Evolutionary conservation across 495 filamentous ascomycete genomes (phyloP).

Genomic region (Bombardia bombarda): DNA sequence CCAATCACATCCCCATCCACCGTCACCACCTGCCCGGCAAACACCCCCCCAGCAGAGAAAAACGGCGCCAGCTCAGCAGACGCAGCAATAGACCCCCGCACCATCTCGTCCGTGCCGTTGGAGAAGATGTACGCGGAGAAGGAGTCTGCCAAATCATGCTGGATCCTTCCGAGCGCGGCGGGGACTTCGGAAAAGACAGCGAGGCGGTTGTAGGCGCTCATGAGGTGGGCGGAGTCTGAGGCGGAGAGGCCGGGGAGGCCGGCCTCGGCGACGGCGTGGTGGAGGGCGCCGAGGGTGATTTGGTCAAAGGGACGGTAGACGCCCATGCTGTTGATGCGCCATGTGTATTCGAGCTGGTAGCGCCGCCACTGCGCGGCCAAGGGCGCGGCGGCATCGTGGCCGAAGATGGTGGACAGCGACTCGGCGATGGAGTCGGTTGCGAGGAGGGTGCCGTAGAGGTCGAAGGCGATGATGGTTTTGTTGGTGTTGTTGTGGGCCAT

Average conservation of each 20-base stretch:
- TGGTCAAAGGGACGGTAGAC: conserved; percentile 55
- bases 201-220: conserved; percentile 62
- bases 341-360: conserved; percentile 74
- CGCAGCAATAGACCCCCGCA: conserved; percentile 48
- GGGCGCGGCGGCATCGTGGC: conserved; percentile 41
- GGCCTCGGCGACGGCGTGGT: conserved; percentile 55
- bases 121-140: conserved; percentile 62
- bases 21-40: no score
- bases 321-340: conserved; percentile 72
- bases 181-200: conserved; percentile 62
- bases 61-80: conserved; percentile 12
- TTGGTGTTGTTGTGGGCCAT: no score
- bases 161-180: conserved; percentile 42
- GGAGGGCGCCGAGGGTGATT: conserved; percentile 56
- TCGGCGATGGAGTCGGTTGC: conserved; percentile 60
- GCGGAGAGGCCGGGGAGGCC: conserved; percentile 32
- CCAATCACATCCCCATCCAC: no score
- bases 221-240: conserved; percentile 36
- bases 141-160: conserved; percentile 25
- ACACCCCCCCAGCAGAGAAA: no score
- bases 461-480: conserved; percentile 57
- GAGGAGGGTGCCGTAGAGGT: conserved; percentile 68
- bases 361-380: conserved; percentile 48
- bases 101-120: conserved; percentile 62
- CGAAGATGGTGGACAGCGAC: conserved; percentile 44